Evolutionary conservation across 495 filamentous ascomycete genomes (phyloP).

Genomic region (Saxophila tyrrhenica): DNA sequence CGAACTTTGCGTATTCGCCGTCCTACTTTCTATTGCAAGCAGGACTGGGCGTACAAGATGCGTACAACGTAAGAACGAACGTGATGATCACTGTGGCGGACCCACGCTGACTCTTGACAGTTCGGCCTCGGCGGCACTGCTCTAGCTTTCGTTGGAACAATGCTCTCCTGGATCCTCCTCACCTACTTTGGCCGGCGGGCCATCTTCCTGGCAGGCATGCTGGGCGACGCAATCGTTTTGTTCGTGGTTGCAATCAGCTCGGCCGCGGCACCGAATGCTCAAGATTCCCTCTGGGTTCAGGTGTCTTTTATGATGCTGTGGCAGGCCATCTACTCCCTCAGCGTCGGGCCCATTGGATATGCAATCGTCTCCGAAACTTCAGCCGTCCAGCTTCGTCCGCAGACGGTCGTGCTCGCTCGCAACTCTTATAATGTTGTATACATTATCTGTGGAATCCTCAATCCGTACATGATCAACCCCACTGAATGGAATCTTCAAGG

Average conservation of each 20-base stretch:
- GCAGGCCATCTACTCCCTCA: constrained; percentile 62
- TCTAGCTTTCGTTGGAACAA: constrained; percentile 39
- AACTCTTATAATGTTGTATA: constrained; percentile 61
- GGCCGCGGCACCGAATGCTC: too few relatives aligned
- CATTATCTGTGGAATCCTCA: too few relatives aligned
- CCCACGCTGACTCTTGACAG: neutral
- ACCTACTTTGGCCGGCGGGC: constrained; percentile 38
- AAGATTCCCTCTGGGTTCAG: constrained; percentile 50
- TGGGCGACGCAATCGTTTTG: too few relatives aligned
- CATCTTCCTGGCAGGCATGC: too few relatives aligned
- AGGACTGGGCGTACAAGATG: constrained; percentile 33
- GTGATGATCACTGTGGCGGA: neutral
- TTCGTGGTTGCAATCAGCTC: too few relatives aligned
- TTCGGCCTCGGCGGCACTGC: constrained; percentile 26
- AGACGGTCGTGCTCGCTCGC: constrained; percentile 62
- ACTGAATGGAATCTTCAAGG: constrained; percentile 57
- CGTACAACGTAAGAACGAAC: constrained; percentile 21
- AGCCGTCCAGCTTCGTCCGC: constrained; percentile 61
- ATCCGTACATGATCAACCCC: constrained; percentile 65
- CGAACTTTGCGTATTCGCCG: constrained; percentile 67
- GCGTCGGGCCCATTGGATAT: constrained; percentile 59
- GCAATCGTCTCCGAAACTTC: constrained; percentile 66
- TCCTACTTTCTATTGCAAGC: constrained; percentile 67
- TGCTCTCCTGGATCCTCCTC: constrained; percentile 43
- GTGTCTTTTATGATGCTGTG: constrained; percentile 62